A percentile compares a stretch with the other conserved stretches of the same genome.
These are phyloP conservation scores for Colletotrichum coccodes DNA, from an alignment of 2,329 filamentous ascomycete species.

Conservation along the genomic window DNA sequence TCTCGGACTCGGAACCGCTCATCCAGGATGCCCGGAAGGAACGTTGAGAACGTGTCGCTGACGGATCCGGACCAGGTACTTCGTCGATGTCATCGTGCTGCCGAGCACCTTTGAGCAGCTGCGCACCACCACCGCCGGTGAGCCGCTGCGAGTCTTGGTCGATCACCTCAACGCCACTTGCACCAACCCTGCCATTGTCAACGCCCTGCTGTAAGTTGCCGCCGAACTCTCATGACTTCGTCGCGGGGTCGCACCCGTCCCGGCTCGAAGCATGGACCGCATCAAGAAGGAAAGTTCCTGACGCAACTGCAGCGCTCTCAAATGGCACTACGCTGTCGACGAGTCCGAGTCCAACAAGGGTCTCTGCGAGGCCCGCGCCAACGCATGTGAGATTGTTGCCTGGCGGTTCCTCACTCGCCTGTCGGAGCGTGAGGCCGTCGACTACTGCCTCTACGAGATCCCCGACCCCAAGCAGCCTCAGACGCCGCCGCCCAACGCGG, in stretches of 20 bases:
- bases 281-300: not conserved
- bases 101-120: conserved; percentile 81
- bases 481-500: conserved; percentile 35
- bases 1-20: not conserved
- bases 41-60: conserved; percentile 8
- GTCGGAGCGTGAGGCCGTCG: conserved; percentile 78
- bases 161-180: conserved; percentile 71
- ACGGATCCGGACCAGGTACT: conserved; percentile 59
- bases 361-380: conserved; percentile 74
- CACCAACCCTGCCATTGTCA: conserved; percentile 76
- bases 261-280: not conserved
- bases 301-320: conserved; percentile 67
- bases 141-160: conserved; percentile 67
- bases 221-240: not conserved
- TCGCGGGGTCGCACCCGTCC: not conserved
- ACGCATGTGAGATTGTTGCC: conserved; percentile 83
- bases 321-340: conserved; percentile 76
- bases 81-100: conserved; percentile 69
- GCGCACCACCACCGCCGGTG: conserved; percentile 71
- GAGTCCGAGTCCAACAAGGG: conserved; percentile 67
- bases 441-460: conserved; percentile 80
- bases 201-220: conserved; percentile 74
- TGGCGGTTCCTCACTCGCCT: conserved; percentile 80
- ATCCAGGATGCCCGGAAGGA: not conserved
- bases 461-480: conserved; percentile 52